These are phyloP conservation scores for Xerocomus brunneocitrinus DNA, from an alignment of 768 basidiomycete species.

Conservation along the genomic window DNA sequence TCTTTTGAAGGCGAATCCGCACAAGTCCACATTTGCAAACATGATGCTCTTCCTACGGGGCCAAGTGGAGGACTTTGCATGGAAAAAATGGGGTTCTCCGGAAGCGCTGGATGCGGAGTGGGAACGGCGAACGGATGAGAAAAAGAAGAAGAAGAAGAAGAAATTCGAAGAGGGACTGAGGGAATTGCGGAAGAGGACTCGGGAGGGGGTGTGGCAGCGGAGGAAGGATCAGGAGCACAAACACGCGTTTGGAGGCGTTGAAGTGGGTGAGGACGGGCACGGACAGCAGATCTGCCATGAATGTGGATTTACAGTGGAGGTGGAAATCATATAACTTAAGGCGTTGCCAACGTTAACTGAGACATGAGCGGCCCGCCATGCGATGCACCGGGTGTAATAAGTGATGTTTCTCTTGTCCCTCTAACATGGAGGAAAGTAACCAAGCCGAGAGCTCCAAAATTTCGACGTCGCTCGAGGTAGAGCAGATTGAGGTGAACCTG, in stretches of 20 bases:
- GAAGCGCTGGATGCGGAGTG: constrained; percentile 90
- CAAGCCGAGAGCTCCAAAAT: constrained; percentile 66
- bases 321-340: constrained; percentile 64
- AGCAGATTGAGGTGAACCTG: constrained; percentile 69
- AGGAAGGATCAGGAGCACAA: constrained; percentile 84
- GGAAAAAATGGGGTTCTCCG: constrained; percentile 95
- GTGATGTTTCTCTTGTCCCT: background rate
- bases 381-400: background rate
- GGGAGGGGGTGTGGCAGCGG: constrained; percentile 86
- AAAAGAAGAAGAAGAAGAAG: constrained; percentile 85
- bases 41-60: constrained; percentile 97
- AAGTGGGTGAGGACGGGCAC: constrained; percentile 48
- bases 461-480: constrained; percentile 71
- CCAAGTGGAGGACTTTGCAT: constrained; percentile 95
- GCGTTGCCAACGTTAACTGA: background rate
- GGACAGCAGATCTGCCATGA: constrained; percentile 75
- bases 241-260: constrained; percentile 70
- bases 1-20: constrained; percentile 89
- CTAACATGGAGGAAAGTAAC: constrained; percentile 35
- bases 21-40: constrained; percentile 92
- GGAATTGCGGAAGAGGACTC: constrained; percentile 79
- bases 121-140: constrained; percentile 70
- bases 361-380: background rate
- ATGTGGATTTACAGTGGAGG: constrained; percentile 89
- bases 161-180: constrained; percentile 90